A percentile compares a stretch with the other conserved stretches of the same genome.
Conservation (phyloP, 1,284 basidiomycete species). For the Cronartium ribicola region DNA sequence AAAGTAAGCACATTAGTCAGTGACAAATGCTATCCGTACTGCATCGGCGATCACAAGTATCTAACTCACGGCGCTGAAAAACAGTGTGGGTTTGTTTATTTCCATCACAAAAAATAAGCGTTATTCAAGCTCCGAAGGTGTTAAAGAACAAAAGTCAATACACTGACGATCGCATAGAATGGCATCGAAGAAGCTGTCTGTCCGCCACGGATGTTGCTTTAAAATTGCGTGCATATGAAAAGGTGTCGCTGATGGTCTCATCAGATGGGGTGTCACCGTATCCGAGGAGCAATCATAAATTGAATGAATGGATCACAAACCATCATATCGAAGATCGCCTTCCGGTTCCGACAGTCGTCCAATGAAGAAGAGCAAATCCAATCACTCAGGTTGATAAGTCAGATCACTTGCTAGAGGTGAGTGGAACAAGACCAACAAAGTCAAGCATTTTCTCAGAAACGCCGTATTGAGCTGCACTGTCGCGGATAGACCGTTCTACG, state of each 20-base stretch:
- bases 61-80: conserved; percentile 42
- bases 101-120: not conserved
- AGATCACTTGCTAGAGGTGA: conserved; percentile 49
- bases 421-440: conserved; percentile 83
- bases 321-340: conserved; percentile 39
- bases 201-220: conserved; percentile 72
- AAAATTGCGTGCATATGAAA: not conserved
- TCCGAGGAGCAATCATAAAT: not conserved
- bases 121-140: conserved; percentile 58
- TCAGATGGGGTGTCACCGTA: not conserved
- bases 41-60: conserved; percentile 7
- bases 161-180: conserved; percentile 76
- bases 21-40: conserved; percentile 8
- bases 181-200: conserved; percentile 83
- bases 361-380: not conserved
- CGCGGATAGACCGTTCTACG: conserved; percentile 63
- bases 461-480: conserved; percentile 80
- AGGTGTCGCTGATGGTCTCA: not conserved
- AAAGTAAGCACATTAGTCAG: not conserved
- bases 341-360: not conserved
- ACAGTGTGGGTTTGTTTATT: not conserved
- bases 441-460: conserved; percentile 71
- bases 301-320: conserved; percentile 3
- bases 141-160: not conserved
- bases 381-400: not conserved